Evolutionary conservation across 1,284 basidiomycete species (phyloP).

Genomic region (Golubevia pallescens): DNA sequence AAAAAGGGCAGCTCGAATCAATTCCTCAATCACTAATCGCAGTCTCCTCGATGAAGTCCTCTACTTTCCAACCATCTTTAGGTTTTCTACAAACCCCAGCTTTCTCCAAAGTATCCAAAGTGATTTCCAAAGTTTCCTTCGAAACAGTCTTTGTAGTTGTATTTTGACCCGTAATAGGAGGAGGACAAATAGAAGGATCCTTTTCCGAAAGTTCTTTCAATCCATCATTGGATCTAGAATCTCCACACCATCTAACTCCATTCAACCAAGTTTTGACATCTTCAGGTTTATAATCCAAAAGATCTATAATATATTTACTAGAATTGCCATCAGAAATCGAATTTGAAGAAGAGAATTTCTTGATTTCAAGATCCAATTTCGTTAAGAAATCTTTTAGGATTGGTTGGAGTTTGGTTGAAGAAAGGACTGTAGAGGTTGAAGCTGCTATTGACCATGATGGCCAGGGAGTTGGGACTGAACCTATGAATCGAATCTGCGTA

Average conservation of each 20-base stretch:
- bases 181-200: not conserved
- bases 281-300: constrained; percentile 70
- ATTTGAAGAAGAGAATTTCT: constrained; percentile 33
- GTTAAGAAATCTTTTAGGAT: constrained; percentile 29
- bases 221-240: constrained; percentile 21
- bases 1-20: too few species aligned
- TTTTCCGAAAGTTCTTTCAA: too few species aligned
- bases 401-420: constrained; percentile 1
- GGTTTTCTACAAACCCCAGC: constrained; percentile 76
- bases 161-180: constrained; percentile 18
- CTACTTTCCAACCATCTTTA: constrained; percentile 71
- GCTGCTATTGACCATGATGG: constrained; percentile 77
- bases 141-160: constrained; percentile 33
- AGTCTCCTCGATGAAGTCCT: constrained; percentile 75
- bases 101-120: constrained; percentile 67
- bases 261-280: constrained; percentile 73
- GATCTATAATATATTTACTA: constrained; percentile 27
- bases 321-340: constrained; percentile 14
- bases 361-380: constrained; percentile 28
- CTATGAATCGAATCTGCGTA: constrained; percentile 71
- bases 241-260: constrained; percentile 51
- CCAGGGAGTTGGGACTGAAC: constrained; percentile 90
- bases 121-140: constrained; percentile 20
- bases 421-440: constrained; percentile 19
- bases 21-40: too few species aligned